phyloP scores from a whole-genome alignment of 257 asterid genomes.

The Solanum boliviense region DNA sequence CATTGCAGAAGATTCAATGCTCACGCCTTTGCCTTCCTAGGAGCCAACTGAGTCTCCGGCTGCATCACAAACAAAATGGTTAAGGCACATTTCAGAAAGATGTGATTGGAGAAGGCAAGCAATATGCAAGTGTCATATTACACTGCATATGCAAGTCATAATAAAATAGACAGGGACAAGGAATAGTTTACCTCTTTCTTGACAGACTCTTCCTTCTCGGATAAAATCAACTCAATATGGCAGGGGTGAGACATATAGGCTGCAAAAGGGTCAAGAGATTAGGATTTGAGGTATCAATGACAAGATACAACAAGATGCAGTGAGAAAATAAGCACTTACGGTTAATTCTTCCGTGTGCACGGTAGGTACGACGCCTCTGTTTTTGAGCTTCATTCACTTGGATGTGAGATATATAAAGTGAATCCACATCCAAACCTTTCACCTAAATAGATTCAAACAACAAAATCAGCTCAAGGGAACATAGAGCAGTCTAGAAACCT shows the following conservation, averaged over 20 bases:
- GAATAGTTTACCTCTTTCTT: conserved; percentile 42
- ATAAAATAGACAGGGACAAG: background rate
- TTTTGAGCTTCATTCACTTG: conserved; percentile 69
- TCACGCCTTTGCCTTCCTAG: conserved; percentile 4
- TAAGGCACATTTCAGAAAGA: background rate
- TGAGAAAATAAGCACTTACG: conserved; percentile 23
- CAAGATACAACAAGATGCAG: background rate
- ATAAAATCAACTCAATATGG: conserved; percentile 56
- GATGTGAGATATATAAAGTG: conserved; percentile 58
- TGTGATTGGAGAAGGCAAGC: background rate
- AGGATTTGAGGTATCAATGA: background rate
- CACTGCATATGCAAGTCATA: background rate
- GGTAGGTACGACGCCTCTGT: conserved; percentile 71
- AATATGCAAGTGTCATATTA: background rate
- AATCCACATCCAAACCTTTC: conserved; percentile 71
- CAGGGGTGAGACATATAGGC: conserved; percentile 75
- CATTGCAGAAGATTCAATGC: background rate
- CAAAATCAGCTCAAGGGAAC: background rate
- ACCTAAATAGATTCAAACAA: conserved; percentile 20
- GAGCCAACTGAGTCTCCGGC: conserved; percentile 17
- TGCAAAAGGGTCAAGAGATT: background rate
- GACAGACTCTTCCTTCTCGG: conserved; percentile 63
- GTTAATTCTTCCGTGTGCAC: conserved; percentile 71
- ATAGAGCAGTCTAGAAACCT: background rate
- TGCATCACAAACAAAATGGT: background rate